Conservation (phyloP, 2,329 filamentous ascomycete genomes). For the Chaetomium olivaceum region DNA sequence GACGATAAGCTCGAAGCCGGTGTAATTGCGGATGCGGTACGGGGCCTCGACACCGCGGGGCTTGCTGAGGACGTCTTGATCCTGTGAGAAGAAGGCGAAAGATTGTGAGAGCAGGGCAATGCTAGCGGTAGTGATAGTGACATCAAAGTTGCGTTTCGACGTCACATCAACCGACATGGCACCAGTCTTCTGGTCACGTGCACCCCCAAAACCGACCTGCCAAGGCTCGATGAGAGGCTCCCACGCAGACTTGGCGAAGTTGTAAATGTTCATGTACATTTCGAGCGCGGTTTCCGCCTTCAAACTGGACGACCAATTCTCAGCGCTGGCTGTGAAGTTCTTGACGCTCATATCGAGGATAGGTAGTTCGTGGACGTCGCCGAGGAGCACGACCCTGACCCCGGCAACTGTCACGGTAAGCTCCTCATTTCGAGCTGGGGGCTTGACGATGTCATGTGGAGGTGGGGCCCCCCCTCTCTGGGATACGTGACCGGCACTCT, state of each 20-base stretch:
- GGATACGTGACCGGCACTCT: conserved; percentile 23
- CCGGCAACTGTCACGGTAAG: conserved; percentile 85
- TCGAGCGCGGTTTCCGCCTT: conserved; percentile 89
- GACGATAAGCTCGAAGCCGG: conserved; percentile 84
- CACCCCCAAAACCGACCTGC: conserved; percentile 88
- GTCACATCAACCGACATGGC: conserved; percentile 79
- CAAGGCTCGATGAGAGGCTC: conserved; percentile 95
- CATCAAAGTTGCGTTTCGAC: conserved; percentile 86
- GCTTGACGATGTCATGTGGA: conserved; percentile 39
- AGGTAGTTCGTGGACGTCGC: conserved; percentile 91
- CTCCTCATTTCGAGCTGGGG: conserved; percentile 61
- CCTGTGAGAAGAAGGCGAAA: conserved; percentile 81
- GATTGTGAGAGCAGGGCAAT: conserved; percentile 94
- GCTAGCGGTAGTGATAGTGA: conserved; percentile 89
- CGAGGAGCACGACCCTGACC: conserved; percentile 88
- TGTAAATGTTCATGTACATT: conserved; percentile 95
- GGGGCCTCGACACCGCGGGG: conserved; percentile 88
- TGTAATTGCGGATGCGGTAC: conserved; percentile 92
- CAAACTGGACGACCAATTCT: conserved; percentile 87
- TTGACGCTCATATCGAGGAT: conserved; percentile 93
- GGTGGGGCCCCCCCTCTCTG: conserved; percentile 22
- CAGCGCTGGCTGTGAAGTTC: conserved; percentile 78
- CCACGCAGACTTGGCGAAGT: conserved; percentile 98
- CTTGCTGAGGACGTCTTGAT: conserved; percentile 91
- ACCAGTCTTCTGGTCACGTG: conserved; percentile 73